Evolutionary conservation across 176 grass and related monocot genomes (phyloP).

Genomic region (Chloris gayana): DNA sequence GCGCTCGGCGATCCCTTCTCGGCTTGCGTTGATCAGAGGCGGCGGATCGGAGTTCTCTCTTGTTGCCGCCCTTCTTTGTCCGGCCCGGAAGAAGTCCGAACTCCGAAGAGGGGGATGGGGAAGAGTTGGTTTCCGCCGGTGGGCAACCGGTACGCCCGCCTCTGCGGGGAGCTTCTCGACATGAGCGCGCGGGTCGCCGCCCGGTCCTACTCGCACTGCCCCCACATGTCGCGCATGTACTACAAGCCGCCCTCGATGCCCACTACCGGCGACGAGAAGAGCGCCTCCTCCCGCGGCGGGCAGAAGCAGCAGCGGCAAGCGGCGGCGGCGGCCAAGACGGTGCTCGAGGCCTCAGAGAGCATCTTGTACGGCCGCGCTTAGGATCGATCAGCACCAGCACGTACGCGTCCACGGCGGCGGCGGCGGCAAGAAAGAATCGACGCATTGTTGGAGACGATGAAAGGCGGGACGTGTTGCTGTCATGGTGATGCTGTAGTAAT

Average conservation of each 20-base stretch:
- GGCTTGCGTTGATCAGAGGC: too few species aligned
- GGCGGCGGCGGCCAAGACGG: constrained; percentile 5
- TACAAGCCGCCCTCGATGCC: constrained; percentile 63
- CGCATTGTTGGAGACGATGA: neutral
- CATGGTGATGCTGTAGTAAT: neutral
- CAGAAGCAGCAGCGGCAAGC: neutral
- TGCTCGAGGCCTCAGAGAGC: constrained; percentile 23
- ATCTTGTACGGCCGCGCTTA: constrained; percentile 20
- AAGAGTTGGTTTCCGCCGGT: constrained; percentile 20
- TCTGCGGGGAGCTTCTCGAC: constrained; percentile 51
- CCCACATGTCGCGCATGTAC: constrained; percentile 64
- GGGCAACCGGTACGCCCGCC: constrained; percentile 38
- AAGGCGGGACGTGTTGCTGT: neutral
- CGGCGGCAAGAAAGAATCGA: constrained; percentile 2
- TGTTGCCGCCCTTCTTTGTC: neutral
- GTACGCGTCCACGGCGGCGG: too few species aligned
- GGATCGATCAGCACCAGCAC: neutral
- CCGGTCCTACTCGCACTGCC: constrained; percentile 66
- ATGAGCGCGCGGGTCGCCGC: constrained; percentile 43
- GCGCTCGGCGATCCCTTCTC: neutral
- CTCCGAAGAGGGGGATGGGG: constrained; percentile 15
- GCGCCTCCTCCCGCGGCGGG: neutral
- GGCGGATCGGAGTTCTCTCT: too few species aligned
- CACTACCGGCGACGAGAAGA: neutral
- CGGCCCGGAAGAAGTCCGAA: neutral